Percentiles rank a stretch among this genome's conserved stretches.
phyloP scores from a whole-genome alignment of 2,329 filamentous ascomycete species.

The Beauveria medogensis region DNA sequence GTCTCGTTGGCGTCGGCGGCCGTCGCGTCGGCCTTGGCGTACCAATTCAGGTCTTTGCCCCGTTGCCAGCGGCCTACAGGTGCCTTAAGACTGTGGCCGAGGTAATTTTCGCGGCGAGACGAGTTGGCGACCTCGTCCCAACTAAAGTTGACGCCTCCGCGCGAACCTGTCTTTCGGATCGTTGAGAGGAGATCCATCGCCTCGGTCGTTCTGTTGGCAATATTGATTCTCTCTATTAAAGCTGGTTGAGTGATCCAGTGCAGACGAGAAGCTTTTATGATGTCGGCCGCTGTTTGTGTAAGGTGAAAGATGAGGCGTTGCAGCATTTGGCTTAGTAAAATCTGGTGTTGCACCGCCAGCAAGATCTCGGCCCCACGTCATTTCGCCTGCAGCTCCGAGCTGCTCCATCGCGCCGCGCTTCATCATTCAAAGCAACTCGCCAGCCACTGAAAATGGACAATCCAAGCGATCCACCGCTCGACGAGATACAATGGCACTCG shows the following conservation, averaged over 20 bases:
- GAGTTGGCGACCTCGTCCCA: conserved; percentile 92
- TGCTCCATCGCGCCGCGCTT: neutral
- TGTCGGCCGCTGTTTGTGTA: neutral
- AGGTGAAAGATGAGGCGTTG: neutral
- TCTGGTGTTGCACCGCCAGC: neutral
- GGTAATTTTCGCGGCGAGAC: conserved; percentile 77
- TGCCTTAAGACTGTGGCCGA: conserved; percentile 86
- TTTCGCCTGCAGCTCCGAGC: neutral
- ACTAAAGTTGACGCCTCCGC: conserved; percentile 90
- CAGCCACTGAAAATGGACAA: conserved; percentile 30
- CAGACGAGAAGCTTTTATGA: neutral
- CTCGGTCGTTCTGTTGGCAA: neutral
- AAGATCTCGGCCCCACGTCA: neutral
- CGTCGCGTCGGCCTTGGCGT: conserved; percentile 47
- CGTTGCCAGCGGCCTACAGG: conserved; percentile 90
- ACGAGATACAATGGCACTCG: conserved; percentile 60
- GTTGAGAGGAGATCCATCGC: conserved; percentile 88
- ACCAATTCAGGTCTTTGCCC: conserved; percentile 59
- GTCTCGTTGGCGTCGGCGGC: conserved; percentile 45
- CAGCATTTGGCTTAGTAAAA: too few relatives aligned
- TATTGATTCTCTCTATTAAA: too few relatives aligned
- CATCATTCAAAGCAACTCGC: neutral
- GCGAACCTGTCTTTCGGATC: conserved; percentile 82
- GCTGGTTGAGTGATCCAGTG: neutral
- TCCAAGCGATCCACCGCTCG: conserved; percentile 45